phyloP scores from a whole-genome alignment of 495 filamentous ascomycete genomes.

The Podospora sp. region DNA sequence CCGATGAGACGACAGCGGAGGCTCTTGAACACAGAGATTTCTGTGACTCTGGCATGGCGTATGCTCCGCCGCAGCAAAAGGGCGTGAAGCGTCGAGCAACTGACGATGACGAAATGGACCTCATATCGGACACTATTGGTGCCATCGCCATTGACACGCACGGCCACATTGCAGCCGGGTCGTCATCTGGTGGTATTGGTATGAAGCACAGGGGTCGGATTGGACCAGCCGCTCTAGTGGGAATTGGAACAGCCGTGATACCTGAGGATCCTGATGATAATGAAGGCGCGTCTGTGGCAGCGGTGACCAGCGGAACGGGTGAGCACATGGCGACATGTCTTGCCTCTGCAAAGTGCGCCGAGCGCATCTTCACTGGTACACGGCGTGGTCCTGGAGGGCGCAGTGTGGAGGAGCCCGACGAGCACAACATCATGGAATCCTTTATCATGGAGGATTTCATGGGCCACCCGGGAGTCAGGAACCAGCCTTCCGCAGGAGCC shows the following conservation, averaged over 20 bases:
- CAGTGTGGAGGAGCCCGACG: constrained; percentile 61
- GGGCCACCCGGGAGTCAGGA: constrained; percentile 73
- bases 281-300: constrained; percentile 66
- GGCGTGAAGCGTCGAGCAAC: constrained; percentile 7
- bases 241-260: constrained; percentile 85
- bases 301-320: constrained; percentile 88
- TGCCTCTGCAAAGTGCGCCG: constrained; percentile 77
- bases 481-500: constrained; percentile 71
- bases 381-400: constrained; percentile 60
- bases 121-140: constrained; percentile 89
- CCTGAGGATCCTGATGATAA: constrained; percentile 61
- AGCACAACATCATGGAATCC: constrained; percentile 69
- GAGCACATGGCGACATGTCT: constrained; percentile 95
- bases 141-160: constrained; percentile 86
- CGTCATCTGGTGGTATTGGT: constrained; percentile 97
- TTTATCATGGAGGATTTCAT: constrained; percentile 82
- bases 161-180: constrained; percentile 92
- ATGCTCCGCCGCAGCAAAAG: not conserved
- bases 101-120: constrained; percentile 40
- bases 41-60: constrained; percentile 1
- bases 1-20: constrained; percentile 16
- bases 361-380: constrained; percentile 69
- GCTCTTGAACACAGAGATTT: not conserved
- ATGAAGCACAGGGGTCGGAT: constrained; percentile 94
- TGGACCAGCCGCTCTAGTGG: constrained; percentile 89